Percentiles rank a stretch among this genome's conserved stretches.
phyloP scores from a whole-genome alignment of 1,284 basidiomycete species.

The Cerioporus squamosus region DNA sequence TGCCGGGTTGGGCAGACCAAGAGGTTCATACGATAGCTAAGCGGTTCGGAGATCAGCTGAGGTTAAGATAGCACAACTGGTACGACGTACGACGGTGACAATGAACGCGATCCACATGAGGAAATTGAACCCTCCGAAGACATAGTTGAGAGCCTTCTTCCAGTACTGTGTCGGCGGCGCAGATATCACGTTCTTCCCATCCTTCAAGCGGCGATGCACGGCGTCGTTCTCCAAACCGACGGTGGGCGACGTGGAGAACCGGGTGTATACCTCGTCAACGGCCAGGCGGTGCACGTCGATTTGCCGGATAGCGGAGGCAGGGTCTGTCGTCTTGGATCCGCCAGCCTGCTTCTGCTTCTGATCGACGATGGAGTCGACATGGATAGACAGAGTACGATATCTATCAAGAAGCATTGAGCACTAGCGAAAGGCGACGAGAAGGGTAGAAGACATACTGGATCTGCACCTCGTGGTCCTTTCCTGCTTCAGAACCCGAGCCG shows the following conservation, averaged over 20 bases:
- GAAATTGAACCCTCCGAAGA: conserved; percentile 59
- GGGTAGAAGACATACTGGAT: conserved; percentile 18
- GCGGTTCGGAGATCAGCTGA: no score
- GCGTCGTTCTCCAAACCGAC: conserved; percentile 50
- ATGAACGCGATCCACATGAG: conserved; percentile 57
- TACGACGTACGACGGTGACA: conserved; percentile 42
- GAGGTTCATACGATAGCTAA: conserved; percentile 52
- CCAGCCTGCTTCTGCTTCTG: conserved; percentile 25
- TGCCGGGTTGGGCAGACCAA: conserved; percentile 49
- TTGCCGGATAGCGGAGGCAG: conserved; percentile 43
- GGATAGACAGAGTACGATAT: conserved; percentile 49
- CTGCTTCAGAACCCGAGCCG: not conserved
- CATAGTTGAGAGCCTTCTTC: conserved; percentile 52
- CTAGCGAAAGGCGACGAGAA: not conserved
- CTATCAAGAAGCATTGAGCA: conserved; percentile 21
- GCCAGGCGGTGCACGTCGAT: conserved; percentile 53
- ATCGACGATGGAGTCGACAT: conserved; percentile 33
- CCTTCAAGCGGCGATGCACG: conserved; percentile 43
- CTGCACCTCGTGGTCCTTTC: conserved; percentile 20
- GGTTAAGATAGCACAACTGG: not conserved
- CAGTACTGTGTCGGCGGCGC: conserved; percentile 51
- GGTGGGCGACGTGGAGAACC: conserved; percentile 46
- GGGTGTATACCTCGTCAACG: conserved; percentile 44
- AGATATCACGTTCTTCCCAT: conserved; percentile 54
- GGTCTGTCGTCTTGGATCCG: conserved; percentile 32